phyloP scores from a whole-genome alignment of 106 monocot species.

The Phalaenopsis aphrodite region DNA sequence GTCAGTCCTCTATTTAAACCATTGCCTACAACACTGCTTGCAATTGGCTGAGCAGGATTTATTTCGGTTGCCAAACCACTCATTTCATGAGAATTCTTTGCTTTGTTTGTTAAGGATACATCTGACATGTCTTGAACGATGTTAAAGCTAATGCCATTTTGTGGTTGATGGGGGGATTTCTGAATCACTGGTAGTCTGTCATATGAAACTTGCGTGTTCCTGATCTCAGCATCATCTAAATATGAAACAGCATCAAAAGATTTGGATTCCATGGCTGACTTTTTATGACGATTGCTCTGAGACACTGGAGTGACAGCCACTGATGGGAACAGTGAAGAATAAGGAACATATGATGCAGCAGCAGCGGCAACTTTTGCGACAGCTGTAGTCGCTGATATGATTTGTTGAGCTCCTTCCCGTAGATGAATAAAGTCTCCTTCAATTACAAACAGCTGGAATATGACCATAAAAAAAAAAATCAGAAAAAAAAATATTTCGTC shows the following conservation, averaged over 20 bases:
- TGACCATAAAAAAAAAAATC: neutral
- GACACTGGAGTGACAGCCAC: constrained; percentile 93
- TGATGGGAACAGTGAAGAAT: constrained; percentile 55
- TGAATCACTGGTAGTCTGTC: constrained; percentile 12
- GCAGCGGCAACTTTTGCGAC: constrained; percentile 67
- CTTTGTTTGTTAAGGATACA: constrained; percentile 32
- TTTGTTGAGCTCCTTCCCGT: constrained; percentile 91
- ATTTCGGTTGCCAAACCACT: constrained; percentile 34
- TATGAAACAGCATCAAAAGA: constrained; percentile 12
- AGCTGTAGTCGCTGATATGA: constrained; percentile 85
- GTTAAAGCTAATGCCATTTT: constrained; percentile 30
- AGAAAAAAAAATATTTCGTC: no score
- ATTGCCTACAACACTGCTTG: constrained; percentile 20
- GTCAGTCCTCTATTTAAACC: constrained; percentile 31
- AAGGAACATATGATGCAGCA: constrained; percentile 48
- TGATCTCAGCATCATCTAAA: constrained; percentile 13
- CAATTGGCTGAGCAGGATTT: constrained; percentile 22
- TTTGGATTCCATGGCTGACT: constrained; percentile 28
- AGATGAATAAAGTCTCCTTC: constrained; percentile 89
- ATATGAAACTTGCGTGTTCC: constrained; percentile 12
- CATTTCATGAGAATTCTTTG: constrained; percentile 25
- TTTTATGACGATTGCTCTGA: constrained; percentile 60
- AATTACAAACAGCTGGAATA: constrained; percentile 81
- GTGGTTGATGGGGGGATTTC: constrained; percentile 8
- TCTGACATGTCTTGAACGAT: constrained; percentile 37